Evolutionary conservation across 202 grass and related monocot genomes (phyloP).

Genomic region (Hordeum pubiflorum): DNA sequence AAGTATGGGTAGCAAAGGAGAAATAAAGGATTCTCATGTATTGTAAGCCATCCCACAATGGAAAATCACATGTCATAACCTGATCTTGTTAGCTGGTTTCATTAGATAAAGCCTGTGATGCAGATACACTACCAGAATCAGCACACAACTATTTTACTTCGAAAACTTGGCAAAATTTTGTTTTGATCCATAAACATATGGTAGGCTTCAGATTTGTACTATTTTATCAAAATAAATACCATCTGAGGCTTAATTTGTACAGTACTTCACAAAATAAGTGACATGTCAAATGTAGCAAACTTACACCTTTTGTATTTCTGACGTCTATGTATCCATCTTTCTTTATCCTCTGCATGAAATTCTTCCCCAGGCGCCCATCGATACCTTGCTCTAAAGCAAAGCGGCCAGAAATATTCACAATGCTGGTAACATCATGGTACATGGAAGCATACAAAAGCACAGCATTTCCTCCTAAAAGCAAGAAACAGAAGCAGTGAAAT

Average conservation of each 20-base stretch:
- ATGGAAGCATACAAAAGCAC: slow-evolving; percentile 77
- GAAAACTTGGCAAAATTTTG: not conserved
- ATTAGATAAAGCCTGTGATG: not conserved
- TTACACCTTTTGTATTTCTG: slow-evolving; percentile 64
- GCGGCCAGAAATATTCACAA: slow-evolving; percentile 74
- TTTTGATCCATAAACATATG: too few relatives aligned
- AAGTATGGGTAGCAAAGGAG: not conserved
- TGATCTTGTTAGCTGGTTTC: not conserved
- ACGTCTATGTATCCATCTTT: slow-evolving; percentile 72
- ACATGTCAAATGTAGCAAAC: not conserved
- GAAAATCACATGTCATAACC: not conserved
- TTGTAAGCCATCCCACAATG: not conserved
- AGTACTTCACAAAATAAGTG: not conserved
- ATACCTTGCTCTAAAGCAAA: slow-evolving; percentile 78
- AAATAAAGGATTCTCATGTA: not conserved
- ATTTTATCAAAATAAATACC: not conserved
- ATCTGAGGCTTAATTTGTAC: not conserved
- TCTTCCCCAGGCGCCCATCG: slow-evolving; percentile 53
- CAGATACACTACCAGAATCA: not conserved
- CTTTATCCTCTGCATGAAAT: slow-evolving; percentile 65
- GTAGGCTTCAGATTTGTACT: not conserved
- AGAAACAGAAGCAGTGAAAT: not conserved
- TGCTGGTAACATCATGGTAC: slow-evolving; percentile 38
- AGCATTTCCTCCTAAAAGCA: slow-evolving; percentile 58
- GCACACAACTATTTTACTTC: not conserved